These are phyloP conservation scores for Colletotrichum caudatum DNA, from an alignment of 2,329 filamentous ascomycete genomes.

Conservation along the genomic window DNA sequence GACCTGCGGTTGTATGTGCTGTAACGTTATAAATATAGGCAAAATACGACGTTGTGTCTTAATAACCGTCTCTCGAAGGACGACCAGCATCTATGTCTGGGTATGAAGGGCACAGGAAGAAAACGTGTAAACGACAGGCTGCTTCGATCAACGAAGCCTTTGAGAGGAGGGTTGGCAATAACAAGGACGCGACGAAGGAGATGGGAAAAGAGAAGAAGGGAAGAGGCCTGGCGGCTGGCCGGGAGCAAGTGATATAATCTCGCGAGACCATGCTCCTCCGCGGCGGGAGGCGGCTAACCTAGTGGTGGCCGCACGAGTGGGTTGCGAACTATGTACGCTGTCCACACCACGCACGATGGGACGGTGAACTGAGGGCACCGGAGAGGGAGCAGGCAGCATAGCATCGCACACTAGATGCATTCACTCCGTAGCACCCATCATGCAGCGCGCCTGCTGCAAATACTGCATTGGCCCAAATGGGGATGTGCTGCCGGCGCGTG, in stretches of 20 bases:
- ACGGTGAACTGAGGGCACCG: conserved; percentile 21
- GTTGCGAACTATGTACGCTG: conserved; percentile 30
- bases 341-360: conserved; percentile 18
- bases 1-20: conserved; percentile 28
- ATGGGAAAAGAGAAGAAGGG: conserved; percentile 41
- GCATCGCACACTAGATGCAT: conserved; percentile 8
- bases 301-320: conserved; percentile 28
- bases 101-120: conserved; percentile 38
- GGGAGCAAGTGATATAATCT: conserved; percentile 36
- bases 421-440: conserved; percentile 17
- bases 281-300: conserved; percentile 33
- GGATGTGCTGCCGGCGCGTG: conserved; percentile 30
- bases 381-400: conserved; percentile 22
- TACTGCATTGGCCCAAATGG: conserved; percentile 34
- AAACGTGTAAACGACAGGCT: conserved; percentile 54
- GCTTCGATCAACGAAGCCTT: conserved; percentile 60
- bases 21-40: conserved; percentile 35
- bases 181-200: conserved; percentile 40
- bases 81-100: conserved; percentile 52
- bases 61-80: conserved; percentile 45
- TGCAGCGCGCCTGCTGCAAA: conserved; percentile 33
- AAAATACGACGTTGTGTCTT: conserved; percentile 29
- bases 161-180: conserved; percentile 43
- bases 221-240: conserved; percentile 31
- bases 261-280: conserved; percentile 22